Conservation (phyloP, 2,329 filamentous ascomycete species). For the Tolypocladium guangdongense region DNA sequence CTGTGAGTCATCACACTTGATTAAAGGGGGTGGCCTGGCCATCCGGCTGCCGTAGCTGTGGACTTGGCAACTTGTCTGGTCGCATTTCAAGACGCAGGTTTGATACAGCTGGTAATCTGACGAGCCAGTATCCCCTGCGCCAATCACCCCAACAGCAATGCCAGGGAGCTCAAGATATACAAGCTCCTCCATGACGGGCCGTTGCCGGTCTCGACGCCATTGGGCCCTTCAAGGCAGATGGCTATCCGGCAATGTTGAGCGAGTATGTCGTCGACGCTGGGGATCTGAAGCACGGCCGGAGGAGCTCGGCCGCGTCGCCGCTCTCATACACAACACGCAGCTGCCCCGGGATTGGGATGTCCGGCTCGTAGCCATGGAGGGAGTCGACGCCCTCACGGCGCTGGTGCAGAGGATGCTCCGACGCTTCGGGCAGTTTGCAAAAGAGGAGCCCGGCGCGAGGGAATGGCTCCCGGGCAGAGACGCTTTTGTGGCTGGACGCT, state of each 20-base stretch:
- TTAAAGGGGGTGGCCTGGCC: neutral
- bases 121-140: no score
- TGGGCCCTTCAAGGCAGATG: conserved; percentile 4
- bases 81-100: neutral
- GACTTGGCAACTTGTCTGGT: neutral
- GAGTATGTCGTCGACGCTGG: conserved; percentile 5
- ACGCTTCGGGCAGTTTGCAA: conserved; percentile 3
- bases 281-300: neutral
- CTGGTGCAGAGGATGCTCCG: conserved; percentile 6
- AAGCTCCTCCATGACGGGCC: conserved; percentile 2
- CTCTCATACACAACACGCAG: conserved; percentile 4
- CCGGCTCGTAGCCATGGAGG: conserved; percentile 7
- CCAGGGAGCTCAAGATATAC: conserved; percentile 5
- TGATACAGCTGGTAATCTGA: no score
- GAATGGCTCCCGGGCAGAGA: conserved; percentile 3
- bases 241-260: conserved; percentile 8
- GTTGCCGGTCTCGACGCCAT: conserved; percentile 4
- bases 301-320: conserved; percentile 5
- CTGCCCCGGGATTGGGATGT: conserved; percentile 4
- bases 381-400: neutral
- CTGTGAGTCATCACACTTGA: neutral
- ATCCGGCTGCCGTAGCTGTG: neutral
- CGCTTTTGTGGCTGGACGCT: conserved; percentile 7
- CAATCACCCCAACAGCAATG: conserved; percentile 7
- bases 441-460: conserved; percentile 1